Percentiles rank a stretch among this genome's conserved stretches.
These are phyloP conservation scores for Atalantia buxifolia DNA, from an alignment of 345 rosid species.

Conservation along the genomic window DNA sequence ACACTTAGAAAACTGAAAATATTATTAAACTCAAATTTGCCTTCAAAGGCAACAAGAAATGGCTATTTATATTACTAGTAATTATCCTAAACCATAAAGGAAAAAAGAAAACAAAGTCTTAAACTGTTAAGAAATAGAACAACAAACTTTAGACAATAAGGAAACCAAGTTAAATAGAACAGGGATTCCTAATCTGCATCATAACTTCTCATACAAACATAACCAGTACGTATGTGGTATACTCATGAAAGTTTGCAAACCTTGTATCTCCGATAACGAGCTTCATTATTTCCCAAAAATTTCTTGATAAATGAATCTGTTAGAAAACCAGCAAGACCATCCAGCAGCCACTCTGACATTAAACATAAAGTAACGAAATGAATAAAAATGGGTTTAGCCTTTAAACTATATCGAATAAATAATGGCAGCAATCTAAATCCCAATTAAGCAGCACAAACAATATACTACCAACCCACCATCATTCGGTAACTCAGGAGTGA, in stretches of 20 bases:
- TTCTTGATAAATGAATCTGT: conserved; percentile 87
- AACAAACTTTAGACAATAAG: too few species aligned
- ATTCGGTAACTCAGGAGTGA: conserved; percentile 72
- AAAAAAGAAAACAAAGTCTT: too few species aligned
- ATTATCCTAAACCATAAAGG: too few species aligned
- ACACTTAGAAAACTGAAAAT: too few species aligned
- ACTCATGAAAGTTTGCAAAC: conserved; percentile 30
- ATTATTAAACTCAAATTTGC: too few species aligned
- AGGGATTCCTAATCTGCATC: too few species aligned
- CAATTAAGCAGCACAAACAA: conserved; percentile 17
- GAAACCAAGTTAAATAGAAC: too few species aligned
- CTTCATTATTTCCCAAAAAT: conserved; percentile 95
- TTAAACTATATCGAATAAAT: neutral
- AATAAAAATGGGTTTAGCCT: neutral
- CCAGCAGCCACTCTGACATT: conserved; percentile 91
- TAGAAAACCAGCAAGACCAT: conserved; percentile 93
- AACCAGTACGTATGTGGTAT: neutral
- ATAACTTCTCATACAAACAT: neutral
- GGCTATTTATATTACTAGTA: too few species aligned
- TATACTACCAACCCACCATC: conserved; percentile 63
- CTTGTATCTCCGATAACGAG: conserved; percentile 90
- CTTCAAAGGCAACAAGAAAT: too few species aligned
- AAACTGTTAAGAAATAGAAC: too few species aligned
- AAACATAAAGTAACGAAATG: conserved; percentile 15
- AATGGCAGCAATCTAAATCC: neutral